These are phyloP conservation scores for Blastomyces percursus DNA, from an alignment of 2,329 filamentous ascomycete species.

Conservation along the genomic window DNA sequence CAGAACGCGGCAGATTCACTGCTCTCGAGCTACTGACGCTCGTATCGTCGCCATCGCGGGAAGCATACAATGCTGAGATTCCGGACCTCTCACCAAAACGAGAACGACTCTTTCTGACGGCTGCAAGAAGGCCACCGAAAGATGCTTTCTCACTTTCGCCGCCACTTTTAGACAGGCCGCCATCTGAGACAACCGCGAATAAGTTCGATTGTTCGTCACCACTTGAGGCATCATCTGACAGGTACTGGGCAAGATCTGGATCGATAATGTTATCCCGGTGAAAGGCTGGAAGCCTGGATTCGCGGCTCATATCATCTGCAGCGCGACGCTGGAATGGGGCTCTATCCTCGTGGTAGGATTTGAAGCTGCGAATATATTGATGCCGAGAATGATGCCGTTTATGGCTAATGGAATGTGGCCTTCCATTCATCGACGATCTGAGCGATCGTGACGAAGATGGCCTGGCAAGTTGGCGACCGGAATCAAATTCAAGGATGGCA, in stretches of 20 bases:
- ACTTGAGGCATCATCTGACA: conserved; percentile 89
- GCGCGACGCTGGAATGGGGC: conserved; percentile 76
- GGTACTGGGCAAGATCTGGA: conserved; percentile 84
- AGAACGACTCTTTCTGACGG: conserved; percentile 65
- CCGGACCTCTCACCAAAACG: conserved; percentile 62
- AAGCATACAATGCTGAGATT: conserved; percentile 57
- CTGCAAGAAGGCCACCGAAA: conserved; percentile 60
- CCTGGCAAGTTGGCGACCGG: conserved; percentile 64
- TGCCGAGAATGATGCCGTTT: conserved; percentile 81
- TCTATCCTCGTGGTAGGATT: conserved; percentile 60
- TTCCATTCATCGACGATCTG: conserved; percentile 56
- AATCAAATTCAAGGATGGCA: conserved; percentile 80
- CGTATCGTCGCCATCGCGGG: conserved; percentile 50
- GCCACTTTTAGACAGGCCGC: conserved; percentile 49
- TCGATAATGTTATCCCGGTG: conserved; percentile 99
- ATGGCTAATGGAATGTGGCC: conserved; percentile 70
- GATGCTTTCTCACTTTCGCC: conserved; percentile 64
- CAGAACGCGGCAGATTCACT: conserved; percentile 51
- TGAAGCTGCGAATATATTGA: conserved; percentile 67
- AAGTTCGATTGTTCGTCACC: conserved; percentile 86
- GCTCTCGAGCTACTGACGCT: conserved; percentile 54
- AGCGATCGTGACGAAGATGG: conserved; percentile 89
- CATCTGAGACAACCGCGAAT: conserved; percentile 59
- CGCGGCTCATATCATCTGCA: conserved; percentile 54
- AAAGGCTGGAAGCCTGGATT: conserved; percentile 70